These are phyloP conservation scores for Colletotrichum australisinense DNA, from an alignment of 2,329 filamentous ascomycete genomes.

Conservation along the genomic window DNA sequence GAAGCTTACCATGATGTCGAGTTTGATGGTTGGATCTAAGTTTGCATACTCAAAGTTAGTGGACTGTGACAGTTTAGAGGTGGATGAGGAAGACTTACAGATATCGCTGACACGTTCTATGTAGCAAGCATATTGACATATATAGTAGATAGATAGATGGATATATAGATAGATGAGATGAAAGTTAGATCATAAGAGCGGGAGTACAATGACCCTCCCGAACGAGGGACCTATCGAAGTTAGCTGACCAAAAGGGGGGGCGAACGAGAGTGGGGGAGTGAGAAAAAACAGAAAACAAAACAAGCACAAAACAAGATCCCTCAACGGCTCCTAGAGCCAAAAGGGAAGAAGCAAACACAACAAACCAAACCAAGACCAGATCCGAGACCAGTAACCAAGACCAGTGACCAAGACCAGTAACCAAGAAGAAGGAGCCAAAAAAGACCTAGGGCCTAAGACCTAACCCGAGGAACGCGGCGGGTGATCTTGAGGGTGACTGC, in stretches of 20 bases:
- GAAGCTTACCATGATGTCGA: neutral
- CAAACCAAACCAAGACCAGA: neutral
- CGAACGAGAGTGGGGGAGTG: neutral
- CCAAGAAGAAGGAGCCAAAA: neutral
- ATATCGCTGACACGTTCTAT: neutral
- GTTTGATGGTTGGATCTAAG: neutral
- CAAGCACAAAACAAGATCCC: neutral
- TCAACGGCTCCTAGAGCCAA: neutral
- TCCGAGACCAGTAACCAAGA: too few relatives aligned
- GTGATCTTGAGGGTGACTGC: neutral
- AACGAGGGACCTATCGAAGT: neutral
- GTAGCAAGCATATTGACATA: neutral
- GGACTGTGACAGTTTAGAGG: too few relatives aligned
- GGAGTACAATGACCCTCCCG: slow-evolving; percentile 9
- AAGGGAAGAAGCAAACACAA: neutral
- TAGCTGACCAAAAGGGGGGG: neutral
- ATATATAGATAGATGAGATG: neutral
- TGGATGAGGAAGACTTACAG: neutral
- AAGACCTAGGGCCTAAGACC: neutral
- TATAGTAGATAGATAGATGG: neutral
- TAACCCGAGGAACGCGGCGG: neutral
- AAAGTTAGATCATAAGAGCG: neutral
- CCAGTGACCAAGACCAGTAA: neutral
- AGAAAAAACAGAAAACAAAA: neutral
- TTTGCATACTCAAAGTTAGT: neutral